Base-by-base conservation (phyloP, 164 flowering plant species). In the Vitis labrusca region DNA sequence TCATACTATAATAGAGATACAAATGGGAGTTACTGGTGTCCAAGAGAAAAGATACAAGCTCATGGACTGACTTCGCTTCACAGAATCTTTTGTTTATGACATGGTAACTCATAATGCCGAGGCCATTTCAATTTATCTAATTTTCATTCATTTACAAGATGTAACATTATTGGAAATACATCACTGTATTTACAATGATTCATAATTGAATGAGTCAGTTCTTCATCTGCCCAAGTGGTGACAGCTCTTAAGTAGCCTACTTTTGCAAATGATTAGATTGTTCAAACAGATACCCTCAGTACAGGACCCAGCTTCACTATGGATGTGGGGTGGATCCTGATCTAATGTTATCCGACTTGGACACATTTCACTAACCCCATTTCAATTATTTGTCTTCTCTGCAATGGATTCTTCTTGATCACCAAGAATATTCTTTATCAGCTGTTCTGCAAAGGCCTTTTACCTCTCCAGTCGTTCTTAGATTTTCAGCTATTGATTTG, bases 21-120 rank as follows among this genome's bases (percentile, higher is more conserved):
- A 95, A 73, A 95, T 95, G 99, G 99, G 99, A 51, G 98, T 93
- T 10, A 83, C 92, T 1, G 99, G 99, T 4, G 97, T 95, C 32
- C 97, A 93, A 72, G 99, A 95, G 81, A 95, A 93, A 73, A 70
- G 98, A 72, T 95, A 95, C 91, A 95, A 93, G 76, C 93, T 93
- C 79, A 95, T 95, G 99, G 97, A 91, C 65, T 91, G 77, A 87
- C 29, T 29, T 63, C 15, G 17, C 61, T 13, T 8, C n/a, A 13
- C 49, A 44, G 9, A 12, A 60, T 13, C 14, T 54, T 66, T 66
- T 37, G 27, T 23, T 23, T 23, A 23, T 23, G 27, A 37, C 44
- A 23, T 23, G 27, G 59, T 55, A 32, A 66, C 61, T 54, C 47
- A 10, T 17, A 16, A 56, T 11, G 48, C 56, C 1, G 16, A 17